phyloP scores from a whole-genome alignment of 176 grass and related monocot genomes.

The Avena sativa region DNA sequence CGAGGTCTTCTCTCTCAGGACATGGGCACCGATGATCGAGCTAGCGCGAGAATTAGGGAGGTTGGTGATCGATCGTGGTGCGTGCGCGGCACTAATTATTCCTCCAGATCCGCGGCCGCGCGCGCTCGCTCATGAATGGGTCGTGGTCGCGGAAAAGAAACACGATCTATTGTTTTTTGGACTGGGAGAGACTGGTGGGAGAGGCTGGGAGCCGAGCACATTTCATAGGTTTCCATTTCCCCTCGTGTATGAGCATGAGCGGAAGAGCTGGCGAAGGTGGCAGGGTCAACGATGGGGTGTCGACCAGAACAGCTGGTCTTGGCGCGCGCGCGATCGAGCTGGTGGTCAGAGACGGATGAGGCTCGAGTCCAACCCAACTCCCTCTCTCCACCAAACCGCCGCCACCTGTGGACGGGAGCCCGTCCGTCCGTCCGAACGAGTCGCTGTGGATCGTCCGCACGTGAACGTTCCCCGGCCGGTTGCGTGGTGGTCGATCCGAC shows the following conservation, averaged over 20 bases:
- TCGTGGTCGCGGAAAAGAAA: not conserved
- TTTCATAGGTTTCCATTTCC: not conserved
- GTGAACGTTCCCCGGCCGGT: not conserved
- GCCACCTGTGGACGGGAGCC: not conserved
- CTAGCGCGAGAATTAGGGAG: not conserved
- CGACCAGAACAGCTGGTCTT: not conserved
- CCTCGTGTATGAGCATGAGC: too few species aligned
- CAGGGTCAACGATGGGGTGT: not conserved
- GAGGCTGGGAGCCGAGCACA: too few species aligned
- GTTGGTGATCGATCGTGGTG: not conserved
- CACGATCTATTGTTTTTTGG: not conserved
- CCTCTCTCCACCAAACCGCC: conserved; percentile 10
- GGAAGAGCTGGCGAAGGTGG: not conserved
- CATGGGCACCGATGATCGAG: not conserved
- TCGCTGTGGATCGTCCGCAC: not conserved
- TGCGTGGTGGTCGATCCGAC: not conserved
- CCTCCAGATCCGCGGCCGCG: not conserved
- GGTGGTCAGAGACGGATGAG: not conserved
- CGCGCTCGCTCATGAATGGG: not conserved
- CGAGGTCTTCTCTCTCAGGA: not conserved
- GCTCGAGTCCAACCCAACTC: not conserved
- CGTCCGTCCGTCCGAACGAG: not conserved
- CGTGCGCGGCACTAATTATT: not conserved
- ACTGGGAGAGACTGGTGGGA: not conserved
- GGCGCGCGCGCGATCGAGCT: too few species aligned